phyloP scores from a whole-genome alignment of 164 flowering plant genomes.

The Annona squamosa region DNA sequence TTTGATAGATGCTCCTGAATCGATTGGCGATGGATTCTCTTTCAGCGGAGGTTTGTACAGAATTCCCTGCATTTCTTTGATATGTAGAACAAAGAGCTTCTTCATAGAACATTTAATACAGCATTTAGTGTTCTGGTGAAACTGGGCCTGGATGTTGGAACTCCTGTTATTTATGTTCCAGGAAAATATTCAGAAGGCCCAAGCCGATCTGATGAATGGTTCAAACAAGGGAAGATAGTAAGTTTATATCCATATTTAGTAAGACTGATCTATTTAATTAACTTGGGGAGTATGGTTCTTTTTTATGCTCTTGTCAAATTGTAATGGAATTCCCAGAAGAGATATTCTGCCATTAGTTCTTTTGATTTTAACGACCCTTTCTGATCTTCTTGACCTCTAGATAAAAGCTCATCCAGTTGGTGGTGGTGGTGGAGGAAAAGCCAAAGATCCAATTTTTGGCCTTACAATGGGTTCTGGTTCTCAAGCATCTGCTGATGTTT shows the following conservation, averaged over 20 bases:
- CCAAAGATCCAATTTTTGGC: slow-evolving; percentile 91
- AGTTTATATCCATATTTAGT: slow-evolving; percentile 14
- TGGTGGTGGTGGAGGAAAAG: slow-evolving; percentile 74
- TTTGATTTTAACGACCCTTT: background rate
- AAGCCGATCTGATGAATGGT: slow-evolving; percentile 79
- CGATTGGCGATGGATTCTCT: slow-evolving; percentile 87
- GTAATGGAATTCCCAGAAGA: background rate
- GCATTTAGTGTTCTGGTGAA: background rate
- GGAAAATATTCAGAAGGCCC: slow-evolving; percentile 84
- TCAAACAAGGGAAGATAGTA: slow-evolving; percentile 74
- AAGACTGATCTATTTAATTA: too few species aligned
- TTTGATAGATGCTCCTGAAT: slow-evolving; percentile 78
- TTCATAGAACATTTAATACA: too few species aligned
- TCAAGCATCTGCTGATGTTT: slow-evolving; percentile 63
- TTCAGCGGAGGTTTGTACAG: slow-evolving; percentile 66
- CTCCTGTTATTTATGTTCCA: slow-evolving; percentile 17
- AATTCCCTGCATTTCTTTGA: too few species aligned
- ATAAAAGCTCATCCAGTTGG: slow-evolving; percentile 67
- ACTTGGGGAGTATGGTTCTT: background rate
- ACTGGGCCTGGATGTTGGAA: background rate
- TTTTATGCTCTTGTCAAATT: background rate
- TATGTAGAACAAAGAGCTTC: too few species aligned
- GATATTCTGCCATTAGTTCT: background rate
- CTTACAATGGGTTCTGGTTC: slow-evolving; percentile 71
- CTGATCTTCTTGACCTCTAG: slow-evolving; percentile 21